phyloP scores from a whole-genome alignment of 2,329 filamentous ascomycete species.

The Phyllachora maydis region DNA sequence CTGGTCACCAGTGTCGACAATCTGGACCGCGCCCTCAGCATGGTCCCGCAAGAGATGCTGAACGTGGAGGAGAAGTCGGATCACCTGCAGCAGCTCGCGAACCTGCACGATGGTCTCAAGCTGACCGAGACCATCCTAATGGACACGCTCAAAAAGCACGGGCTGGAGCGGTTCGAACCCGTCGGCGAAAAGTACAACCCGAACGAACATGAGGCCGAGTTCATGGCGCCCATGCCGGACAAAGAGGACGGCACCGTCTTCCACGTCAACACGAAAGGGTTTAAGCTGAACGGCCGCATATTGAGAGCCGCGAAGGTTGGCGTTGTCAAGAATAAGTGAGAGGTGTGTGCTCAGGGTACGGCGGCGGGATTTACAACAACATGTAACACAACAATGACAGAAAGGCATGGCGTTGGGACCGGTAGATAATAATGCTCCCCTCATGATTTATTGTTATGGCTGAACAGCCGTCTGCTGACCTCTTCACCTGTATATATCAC shows the following conservation, averaged over 20 bases:
- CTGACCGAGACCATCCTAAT: constrained; percentile 89
- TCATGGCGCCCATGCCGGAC: constrained; percentile 70
- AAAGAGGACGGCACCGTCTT: constrained; percentile 87
- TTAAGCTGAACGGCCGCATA: constrained; percentile 76
- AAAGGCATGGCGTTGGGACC: no score
- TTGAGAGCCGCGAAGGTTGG: constrained; percentile 89
- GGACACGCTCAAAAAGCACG: constrained; percentile 80
- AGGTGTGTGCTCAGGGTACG: no score
- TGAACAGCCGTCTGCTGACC: no score
- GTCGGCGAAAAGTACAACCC: constrained; percentile 80
- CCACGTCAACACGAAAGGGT: constrained; percentile 87
- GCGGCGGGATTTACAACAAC: no score
- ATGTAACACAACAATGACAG: no score
- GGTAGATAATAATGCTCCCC: no score
- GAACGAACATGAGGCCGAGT: constrained; percentile 90
- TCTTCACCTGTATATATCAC: no score
- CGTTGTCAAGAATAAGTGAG: constrained; percentile 24
- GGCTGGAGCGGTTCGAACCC: constrained; percentile 75
- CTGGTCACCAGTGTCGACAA: constrained; percentile 93
- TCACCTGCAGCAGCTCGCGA: constrained; percentile 49
- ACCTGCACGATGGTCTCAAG: constrained; percentile 73
- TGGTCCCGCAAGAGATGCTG: constrained; percentile 58
- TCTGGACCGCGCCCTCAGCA: constrained; percentile 75
- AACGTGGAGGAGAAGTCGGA: constrained; percentile 25
- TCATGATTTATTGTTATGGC: no score